Evolutionary conservation across 192 early-diverging fungal genomes (phyloP), one percentile per base, ranked within the genome.

Genomic region (Rhizophagus prolifer): DNA sequence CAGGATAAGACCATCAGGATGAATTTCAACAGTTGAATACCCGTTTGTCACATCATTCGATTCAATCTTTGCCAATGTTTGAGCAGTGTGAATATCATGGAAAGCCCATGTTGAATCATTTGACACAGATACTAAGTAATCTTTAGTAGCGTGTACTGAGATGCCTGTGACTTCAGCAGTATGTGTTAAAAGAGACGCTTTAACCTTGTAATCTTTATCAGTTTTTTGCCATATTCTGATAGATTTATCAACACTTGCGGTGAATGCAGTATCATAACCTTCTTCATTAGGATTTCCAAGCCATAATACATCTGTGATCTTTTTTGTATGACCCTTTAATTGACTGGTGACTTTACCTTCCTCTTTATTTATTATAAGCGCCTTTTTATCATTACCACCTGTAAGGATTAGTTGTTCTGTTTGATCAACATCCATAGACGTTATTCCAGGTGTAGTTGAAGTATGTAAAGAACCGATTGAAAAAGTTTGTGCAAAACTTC

Each of bases 1-100:
- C 30, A 96, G 74, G 61, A 99, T 90, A 68, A 93, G 83, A 77
- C 96, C 96, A 81, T 99, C 97, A 2, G 96, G 96, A 83, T 98
- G 97, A 86, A 97, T 94, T 21, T 87, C 76, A 64, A 87, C 85
- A 2, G 88, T 78, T 8, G 88, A 86, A 79, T 91, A 95, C 84
- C 89, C 91, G 68, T 80, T 76, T 61, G 79, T 79, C 26, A 86
- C 82, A 58, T 85, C 85, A 63, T 81, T 81, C 59, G 80, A 75
- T 72, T 72, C 63, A 47, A 82, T 84, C 9, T 82, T 87, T 31
- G 82, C 70, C 63, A 92, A 72, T 0, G 88, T 81, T 59, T 83
- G 81, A 16, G 89, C 88, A 23, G 86, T 90, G n/a, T 85, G 86
- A 63, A 95, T 71, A 50, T 94, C 91, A 77, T 90, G 87, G 72